Evolutionary conservation across 495 filamentous ascomycete species (phyloP).

Genomic region (Daldinia loculata): DNA sequence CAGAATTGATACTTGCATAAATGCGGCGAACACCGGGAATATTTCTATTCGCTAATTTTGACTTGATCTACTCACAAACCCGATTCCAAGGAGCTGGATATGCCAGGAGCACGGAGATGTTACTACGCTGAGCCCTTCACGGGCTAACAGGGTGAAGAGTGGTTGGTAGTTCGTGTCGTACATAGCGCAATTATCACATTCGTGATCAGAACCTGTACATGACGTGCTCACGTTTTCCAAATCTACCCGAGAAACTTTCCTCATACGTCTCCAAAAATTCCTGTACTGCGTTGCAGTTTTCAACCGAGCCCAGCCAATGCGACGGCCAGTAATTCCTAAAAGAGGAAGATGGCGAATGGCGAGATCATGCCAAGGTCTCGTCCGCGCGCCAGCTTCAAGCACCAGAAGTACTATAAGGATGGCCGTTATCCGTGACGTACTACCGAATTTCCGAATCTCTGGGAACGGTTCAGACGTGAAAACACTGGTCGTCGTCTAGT

Average conservation of each 20-base stretch:
- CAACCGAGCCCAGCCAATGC: constrained; percentile 1
- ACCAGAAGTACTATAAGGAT: constrained; percentile 9
- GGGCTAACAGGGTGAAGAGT: background rate
- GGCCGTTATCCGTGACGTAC: background rate
- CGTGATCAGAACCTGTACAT: constrained; percentile 15
- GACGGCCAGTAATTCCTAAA: constrained; percentile 23
- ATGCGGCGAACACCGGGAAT: constrained; percentile 11
- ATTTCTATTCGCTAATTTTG: constrained; percentile 18
- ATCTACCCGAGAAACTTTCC: constrained; percentile 12
- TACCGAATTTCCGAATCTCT: background rate
- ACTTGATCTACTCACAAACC: background rate
- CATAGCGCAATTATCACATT: constrained; percentile 18
- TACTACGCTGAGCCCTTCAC: constrained; percentile 3
- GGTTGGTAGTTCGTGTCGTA: constrained; percentile 15
- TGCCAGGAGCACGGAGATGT: constrained; percentile 17
- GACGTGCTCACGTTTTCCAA: constrained; percentile 17
- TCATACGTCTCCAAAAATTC: constrained; percentile 8
- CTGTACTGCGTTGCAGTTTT: constrained; percentile 2
- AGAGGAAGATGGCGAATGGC: constrained; percentile 19
- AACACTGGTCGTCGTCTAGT: background rate
- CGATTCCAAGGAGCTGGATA: constrained; percentile 27
- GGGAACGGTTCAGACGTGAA: background rate
- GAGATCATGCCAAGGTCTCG: constrained; percentile 24
- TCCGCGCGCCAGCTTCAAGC: background rate
- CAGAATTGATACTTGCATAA: background rate